Conservation (phyloP, 1,284 basidiomycete genomes). For the Trametes sp. region DNA sequence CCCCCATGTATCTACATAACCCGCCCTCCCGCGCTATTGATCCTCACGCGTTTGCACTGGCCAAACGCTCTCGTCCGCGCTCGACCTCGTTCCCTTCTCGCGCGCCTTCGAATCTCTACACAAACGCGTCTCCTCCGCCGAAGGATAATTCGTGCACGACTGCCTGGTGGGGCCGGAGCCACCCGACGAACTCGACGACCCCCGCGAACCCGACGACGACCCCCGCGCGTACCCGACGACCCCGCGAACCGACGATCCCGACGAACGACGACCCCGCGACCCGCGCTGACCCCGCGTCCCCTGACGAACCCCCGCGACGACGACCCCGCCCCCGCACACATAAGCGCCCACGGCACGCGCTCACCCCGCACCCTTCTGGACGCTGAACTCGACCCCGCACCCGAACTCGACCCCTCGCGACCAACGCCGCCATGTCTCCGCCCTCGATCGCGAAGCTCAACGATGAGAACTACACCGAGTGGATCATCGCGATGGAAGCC, state of each 20-base stretch:
- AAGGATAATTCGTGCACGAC: conserved; percentile 14
- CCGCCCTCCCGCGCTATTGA: not conserved
- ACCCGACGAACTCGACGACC: conserved; percentile 6
- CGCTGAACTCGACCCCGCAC: too few species aligned
- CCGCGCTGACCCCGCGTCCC: too few species aligned
- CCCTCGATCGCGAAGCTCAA: not conserved
- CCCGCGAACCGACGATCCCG: too few species aligned
- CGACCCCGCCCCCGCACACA: too few species aligned
- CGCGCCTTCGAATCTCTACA: not conserved
- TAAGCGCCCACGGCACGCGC: too few species aligned
- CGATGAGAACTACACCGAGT: not conserved
- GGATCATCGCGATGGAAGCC: not conserved
- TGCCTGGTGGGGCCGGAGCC: conserved; percentile 10
- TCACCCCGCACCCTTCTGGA: too few species aligned
- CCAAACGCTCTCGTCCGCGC: not conserved
- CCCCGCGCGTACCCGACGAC: not conserved
- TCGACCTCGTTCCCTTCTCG: not conserved
- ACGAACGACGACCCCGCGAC: too few species aligned
- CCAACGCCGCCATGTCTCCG: too few species aligned
- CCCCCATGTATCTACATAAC: too few species aligned
- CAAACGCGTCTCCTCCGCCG: conserved; percentile 16
- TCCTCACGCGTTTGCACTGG: conserved; percentile 1
- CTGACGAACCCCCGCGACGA: too few species aligned
- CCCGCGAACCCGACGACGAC: not conserved
- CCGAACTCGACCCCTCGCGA: too few species aligned